Evolutionary conservation across 2,329 filamentous ascomycete species (phyloP).

Genomic region (Neonectria hederae): DNA sequence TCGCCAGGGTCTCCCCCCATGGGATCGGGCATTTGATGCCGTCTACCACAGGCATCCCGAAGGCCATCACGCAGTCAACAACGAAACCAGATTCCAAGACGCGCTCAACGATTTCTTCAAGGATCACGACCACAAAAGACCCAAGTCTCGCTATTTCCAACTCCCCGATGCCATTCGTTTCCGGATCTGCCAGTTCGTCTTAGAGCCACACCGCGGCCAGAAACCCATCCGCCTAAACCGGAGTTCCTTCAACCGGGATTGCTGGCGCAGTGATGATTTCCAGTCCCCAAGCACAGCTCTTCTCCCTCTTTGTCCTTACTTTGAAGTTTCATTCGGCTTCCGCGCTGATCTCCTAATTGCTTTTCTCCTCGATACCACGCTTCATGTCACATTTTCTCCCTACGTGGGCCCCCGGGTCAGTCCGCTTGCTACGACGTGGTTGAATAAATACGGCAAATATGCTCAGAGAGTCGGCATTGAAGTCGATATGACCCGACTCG

Average conservation of each 20-base stretch:
- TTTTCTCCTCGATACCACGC: conserved; percentile 47
- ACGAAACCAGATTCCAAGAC: conserved; percentile 25
- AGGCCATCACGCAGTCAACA: conserved; percentile 3
- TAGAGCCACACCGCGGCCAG: conserved; percentile 16
- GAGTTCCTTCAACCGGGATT: conserved; percentile 38
- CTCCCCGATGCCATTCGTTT: conserved; percentile 42
- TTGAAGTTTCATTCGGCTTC: conserved; percentile 48
- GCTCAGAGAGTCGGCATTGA: conserved; percentile 52
- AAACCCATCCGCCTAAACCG: conserved; percentile 46
- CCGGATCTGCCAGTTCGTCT: conserved; percentile 41
- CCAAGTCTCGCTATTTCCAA: conserved; percentile 29
- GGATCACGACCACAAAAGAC: conserved; percentile 24
- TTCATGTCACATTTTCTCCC: conserved; percentile 53
- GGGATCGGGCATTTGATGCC: conserved; percentile 50
- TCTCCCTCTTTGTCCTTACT: conserved; percentile 36
- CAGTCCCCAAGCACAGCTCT: conserved; percentile 42
- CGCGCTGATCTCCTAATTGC: conserved; percentile 50
- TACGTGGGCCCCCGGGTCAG: conserved; percentile 45
- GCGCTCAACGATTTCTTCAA: conserved; percentile 38
- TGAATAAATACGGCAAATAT: conserved; percentile 48
- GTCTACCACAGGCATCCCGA: conserved; percentile 44
- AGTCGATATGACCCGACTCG: conserved; percentile 52
- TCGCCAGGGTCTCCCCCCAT: conserved; percentile 41
- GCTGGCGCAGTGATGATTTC: conserved; percentile 50
- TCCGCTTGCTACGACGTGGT: conserved; percentile 49